Evolutionary conservation across 768 basidiomycete species (phyloP).

Genomic region (Amanita pallidorosea): DNA sequence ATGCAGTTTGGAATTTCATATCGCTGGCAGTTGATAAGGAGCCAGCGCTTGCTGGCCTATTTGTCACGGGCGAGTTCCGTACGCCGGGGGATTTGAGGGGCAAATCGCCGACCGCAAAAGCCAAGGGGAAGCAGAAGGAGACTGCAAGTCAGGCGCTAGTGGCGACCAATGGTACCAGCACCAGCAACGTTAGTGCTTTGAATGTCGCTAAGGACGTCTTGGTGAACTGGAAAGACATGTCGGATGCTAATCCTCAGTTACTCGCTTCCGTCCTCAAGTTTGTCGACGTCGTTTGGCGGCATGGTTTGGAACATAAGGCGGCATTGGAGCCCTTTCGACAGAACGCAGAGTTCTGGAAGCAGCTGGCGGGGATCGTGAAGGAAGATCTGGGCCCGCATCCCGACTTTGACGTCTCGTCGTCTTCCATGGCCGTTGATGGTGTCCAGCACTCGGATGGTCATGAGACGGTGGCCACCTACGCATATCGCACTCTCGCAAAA

Average conservation of each 20-base stretch:
- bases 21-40: slow-evolving; percentile 75
- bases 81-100: slow-evolving; percentile 31
- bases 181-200: slow-evolving; percentile 46
- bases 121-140: slow-evolving; percentile 24
- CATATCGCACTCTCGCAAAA: slow-evolving; percentile 63
- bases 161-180: slow-evolving; percentile 17
- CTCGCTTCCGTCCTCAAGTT: slow-evolving; percentile 69
- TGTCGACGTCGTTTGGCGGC: slow-evolving; percentile 70
- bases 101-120: slow-evolving; percentile 14
- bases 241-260: slow-evolving; percentile 69
- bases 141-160: slow-evolving; percentile 25
- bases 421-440: slow-evolving; percentile 38
- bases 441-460: slow-evolving; percentile 43
- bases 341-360: slow-evolving; percentile 58
- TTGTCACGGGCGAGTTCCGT: slow-evolving; percentile 66
- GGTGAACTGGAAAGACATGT: slow-evolving; percentile 59
- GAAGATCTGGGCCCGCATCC: slow-evolving; percentile 69
- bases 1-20: slow-evolving; percentile 78
- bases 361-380: slow-evolving; percentile 49
- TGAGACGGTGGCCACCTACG: slow-evolving; percentile 48
- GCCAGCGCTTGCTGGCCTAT: slow-evolving; percentile 72
- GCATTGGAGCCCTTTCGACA: slow-evolving; percentile 45
- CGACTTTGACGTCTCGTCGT: slow-evolving; percentile 41
- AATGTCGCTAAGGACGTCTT: slow-evolving; percentile 59
- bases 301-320: slow-evolving; percentile 60